Evolutionary conservation across 192 early-diverging fungal species (phyloP), one percentile per base, ranked within the genome.

Genomic region (Gonapodya prolifera): DNA sequence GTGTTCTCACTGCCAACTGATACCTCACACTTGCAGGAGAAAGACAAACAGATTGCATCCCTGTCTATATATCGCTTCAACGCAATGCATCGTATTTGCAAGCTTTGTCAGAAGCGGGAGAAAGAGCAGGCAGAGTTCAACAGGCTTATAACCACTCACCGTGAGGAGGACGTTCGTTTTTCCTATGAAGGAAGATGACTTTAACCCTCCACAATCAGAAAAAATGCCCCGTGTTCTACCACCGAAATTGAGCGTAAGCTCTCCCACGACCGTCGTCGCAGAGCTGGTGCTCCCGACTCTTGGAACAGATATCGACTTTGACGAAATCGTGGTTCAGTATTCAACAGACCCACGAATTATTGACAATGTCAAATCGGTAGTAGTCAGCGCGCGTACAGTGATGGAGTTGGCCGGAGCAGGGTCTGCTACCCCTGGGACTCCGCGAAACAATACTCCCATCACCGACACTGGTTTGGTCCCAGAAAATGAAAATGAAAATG

Each of bases 11-110:
- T n/a, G n/a, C n/a, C 23, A 8, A 61, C 45, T 23, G 23, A 61
- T 16, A 61, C 8, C 8, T 61, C 23, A 61, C 45, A 8, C 8
- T 23, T 61, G 45, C 45, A 89, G 87, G 88, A 89, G 23, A 85
- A 78, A 70, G 88, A 89, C 30, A 88, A 88, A 70, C 83, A 84
- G 70, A 88, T 89, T 34, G 83, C 85, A 1, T 87, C 86, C 0
- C 77, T 89, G 16, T 87, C 87, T 33, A 89, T 89, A 13, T 88
- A 89, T 78, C 81, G 86, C 13, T 85, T 87, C 82, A 88, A 88
- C 74, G 88, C 88, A 8, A 80, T 89, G n/a, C 88, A 89, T 73
- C 76, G 82, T 23, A 87, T 79, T 2, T 88, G 88, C 76, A 86
- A 85, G 75, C 77, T 80, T 23, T 89, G 88, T 73, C 77, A 73